Conservation (phyloP, 1,284 basidiomycete species). For the Mycena citricolor region DNA sequence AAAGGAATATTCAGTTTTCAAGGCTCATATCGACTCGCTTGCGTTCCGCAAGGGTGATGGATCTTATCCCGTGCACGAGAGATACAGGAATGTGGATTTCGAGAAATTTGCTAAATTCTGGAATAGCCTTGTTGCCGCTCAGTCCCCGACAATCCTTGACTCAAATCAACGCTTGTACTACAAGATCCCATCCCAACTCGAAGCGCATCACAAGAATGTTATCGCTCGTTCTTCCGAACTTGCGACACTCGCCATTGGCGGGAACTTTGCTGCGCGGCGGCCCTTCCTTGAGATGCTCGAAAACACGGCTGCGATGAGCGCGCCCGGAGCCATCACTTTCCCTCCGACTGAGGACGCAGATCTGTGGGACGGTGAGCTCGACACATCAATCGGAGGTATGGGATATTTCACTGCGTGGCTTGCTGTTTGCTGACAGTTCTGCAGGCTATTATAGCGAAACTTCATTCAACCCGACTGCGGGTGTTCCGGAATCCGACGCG, state of each 20-base stretch:
- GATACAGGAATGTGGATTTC: conserved; percentile 11
- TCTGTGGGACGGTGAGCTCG: too few relatives aligned
- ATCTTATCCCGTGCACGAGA: conserved; percentile 2
- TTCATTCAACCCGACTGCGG: too few relatives aligned
- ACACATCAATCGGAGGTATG: too few relatives aligned
- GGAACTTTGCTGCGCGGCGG: conserved; percentile 4
- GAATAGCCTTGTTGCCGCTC: conserved; percentile 1
- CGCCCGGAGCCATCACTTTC: too few relatives aligned
- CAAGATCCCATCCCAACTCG: conserved; percentile 8
- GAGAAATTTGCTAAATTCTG: conserved; percentile 2
- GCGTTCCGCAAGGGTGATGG: neutral
- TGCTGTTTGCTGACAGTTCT: too few relatives aligned
- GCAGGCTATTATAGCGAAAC: too few relatives aligned
- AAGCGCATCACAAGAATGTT: conserved; percentile 10
- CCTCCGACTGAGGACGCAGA: too few relatives aligned
- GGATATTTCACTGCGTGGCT: too few relatives aligned
- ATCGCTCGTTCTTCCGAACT: conserved; percentile 1
- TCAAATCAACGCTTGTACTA: conserved; percentile 9
- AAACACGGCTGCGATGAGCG: too few relatives aligned
- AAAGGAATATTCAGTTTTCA: conserved; percentile 8
- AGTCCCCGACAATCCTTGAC: neutral
- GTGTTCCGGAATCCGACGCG: too few relatives aligned
- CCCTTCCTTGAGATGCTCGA: conserved; percentile 5
- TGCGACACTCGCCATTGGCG: neutral
- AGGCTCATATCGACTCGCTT: neutral